A percentile compares a stretch with the other conserved stretches of the same genome.
Evolutionary conservation across 2,329 filamentous ascomycete species (phyloP).

Genomic region (Fusarium pseudoanthophilum): DNA sequence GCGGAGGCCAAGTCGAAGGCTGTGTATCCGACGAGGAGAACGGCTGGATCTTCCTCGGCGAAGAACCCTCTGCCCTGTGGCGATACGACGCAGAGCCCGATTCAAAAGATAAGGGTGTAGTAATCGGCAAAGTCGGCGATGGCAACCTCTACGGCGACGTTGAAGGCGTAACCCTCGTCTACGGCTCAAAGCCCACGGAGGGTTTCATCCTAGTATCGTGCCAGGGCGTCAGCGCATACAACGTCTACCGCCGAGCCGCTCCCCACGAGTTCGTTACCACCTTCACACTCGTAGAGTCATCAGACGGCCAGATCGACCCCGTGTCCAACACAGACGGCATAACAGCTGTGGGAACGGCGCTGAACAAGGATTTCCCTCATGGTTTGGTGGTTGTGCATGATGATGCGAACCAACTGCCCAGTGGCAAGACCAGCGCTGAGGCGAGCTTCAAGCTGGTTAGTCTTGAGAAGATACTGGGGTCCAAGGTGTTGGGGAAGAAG

Average conservation of each 20-base stretch:
- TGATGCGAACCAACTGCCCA: constrained; percentile 62
- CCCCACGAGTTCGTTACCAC: constrained; percentile 62
- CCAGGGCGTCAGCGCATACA: constrained; percentile 64
- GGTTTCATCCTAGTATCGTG: constrained; percentile 64
- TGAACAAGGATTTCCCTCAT: constrained; percentile 55
- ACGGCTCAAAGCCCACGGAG: constrained; percentile 54
- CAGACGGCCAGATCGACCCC: constrained; percentile 56
- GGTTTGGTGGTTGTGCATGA: constrained; percentile 64
- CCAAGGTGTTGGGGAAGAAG: constrained; percentile 37
- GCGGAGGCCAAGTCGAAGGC: constrained; percentile 64
- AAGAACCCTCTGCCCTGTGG: constrained; percentile 64
- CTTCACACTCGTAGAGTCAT: constrained; percentile 58
- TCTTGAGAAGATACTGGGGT: constrained; percentile 53
- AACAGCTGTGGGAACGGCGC: constrained; percentile 55
- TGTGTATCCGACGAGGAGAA: constrained; percentile 64
- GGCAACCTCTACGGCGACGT: constrained; percentile 62
- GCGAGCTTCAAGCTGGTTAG: constrained; percentile 63
- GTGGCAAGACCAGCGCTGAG: constrained; percentile 56
- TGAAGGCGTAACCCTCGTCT: constrained; percentile 63
- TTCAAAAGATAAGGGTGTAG: constrained; percentile 47
- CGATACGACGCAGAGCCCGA: constrained; percentile 63
- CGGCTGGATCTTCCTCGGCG: constrained; percentile 62
- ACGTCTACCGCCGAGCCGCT: constrained; percentile 59
- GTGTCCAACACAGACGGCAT: constrained; percentile 66
- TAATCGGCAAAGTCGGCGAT: constrained; percentile 57